These are phyloP conservation scores for Thelonectria discophora DNA, from an alignment of 2,329 filamentous ascomycete genomes.

Conservation along the genomic window DNA sequence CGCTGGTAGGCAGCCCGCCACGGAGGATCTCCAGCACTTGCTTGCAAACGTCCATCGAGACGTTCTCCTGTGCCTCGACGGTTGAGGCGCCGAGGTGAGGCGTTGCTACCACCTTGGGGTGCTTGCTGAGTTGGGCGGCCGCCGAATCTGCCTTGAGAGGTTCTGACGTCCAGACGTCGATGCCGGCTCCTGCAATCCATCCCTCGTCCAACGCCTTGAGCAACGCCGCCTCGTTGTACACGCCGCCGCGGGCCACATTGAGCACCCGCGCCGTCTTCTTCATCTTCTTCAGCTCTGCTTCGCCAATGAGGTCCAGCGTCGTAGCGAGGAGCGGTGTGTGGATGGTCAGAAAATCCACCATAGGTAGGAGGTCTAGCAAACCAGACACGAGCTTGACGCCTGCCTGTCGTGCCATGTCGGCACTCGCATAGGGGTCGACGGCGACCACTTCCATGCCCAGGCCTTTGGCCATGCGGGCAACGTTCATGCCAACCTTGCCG, in stretches of 20 bases:
- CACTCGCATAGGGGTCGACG: slow-evolving; percentile 80
- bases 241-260: slow-evolving; percentile 82
- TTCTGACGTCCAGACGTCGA: slow-evolving; percentile 83
- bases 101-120: slow-evolving; percentile 78
- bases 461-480: slow-evolving; percentile 80
- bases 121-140: slow-evolving; percentile 70
- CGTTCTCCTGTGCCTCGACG: slow-evolving; percentile 84
- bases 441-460: slow-evolving; percentile 80
- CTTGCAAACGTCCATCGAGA: slow-evolving; percentile 82
- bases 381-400: slow-evolving; percentile 70
- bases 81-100: slow-evolving; percentile 84
- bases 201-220: slow-evolving; percentile 74
- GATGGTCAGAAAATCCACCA: slow-evolving; percentile 80
- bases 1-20: slow-evolving; percentile 77
- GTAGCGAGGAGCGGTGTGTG: slow-evolving; percentile 83
- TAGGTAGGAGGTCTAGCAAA: slow-evolving; percentile 67
- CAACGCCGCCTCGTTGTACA: slow-evolving; percentile 80
- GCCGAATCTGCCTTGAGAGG: slow-evolving; percentile 66
- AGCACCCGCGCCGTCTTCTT: slow-evolving; percentile 77
- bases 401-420: slow-evolving; percentile 73
- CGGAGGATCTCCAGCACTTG: slow-evolving; percentile 79
- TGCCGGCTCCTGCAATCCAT: slow-evolving; percentile 77
- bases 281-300: slow-evolving; percentile 73
- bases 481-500: slow-evolving; percentile 84
- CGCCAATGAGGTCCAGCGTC: slow-evolving; percentile 77